These are phyloP conservation scores for Elongisporangium anandrum DNA, from an alignment of 352 stramenopile species.

Conservation along the genomic window DNA sequence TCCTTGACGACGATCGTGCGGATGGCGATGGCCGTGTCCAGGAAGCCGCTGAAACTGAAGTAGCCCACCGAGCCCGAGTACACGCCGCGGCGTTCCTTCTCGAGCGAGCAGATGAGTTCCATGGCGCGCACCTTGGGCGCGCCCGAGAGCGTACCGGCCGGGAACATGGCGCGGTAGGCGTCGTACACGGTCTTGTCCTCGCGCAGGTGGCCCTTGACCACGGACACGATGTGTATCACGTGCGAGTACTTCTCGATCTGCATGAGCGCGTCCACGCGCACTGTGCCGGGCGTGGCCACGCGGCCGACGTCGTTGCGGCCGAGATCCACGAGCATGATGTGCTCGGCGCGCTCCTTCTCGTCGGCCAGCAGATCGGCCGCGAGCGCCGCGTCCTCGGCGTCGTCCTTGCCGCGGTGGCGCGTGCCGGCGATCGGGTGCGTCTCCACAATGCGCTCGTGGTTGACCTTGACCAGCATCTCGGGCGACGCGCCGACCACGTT, in stretches of 20 bases:
- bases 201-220: constrained; percentile 80
- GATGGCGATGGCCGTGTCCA: constrained; percentile 89
- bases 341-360: constrained; percentile 88
- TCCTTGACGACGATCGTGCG: constrained; percentile 85
- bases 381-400: constrained; percentile 83
- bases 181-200: constrained; percentile 84
- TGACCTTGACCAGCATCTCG: constrained; percentile 89
- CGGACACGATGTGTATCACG: constrained; percentile 90
- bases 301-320: constrained; percentile 88
- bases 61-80: constrained; percentile 87
- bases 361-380: constrained; percentile 74
- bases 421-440: constrained; percentile 89
- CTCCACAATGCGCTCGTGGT: constrained; percentile 79
- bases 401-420: constrained; percentile 73
- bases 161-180: constrained; percentile 87
- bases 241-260: constrained; percentile 91
- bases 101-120: constrained; percentile 85
- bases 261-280: constrained; percentile 85
- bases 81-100: constrained; percentile 76
- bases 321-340: constrained; percentile 92
- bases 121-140: constrained; percentile 88
- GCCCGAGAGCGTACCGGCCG: constrained; percentile 83
- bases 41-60: constrained; percentile 81
- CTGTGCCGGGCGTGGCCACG: constrained; percentile 74
- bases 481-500: constrained; percentile 85